Evolutionary conservation across 2,329 filamentous ascomycete species (phyloP).

Genomic region (Calcarisporium arbuscula): DNA sequence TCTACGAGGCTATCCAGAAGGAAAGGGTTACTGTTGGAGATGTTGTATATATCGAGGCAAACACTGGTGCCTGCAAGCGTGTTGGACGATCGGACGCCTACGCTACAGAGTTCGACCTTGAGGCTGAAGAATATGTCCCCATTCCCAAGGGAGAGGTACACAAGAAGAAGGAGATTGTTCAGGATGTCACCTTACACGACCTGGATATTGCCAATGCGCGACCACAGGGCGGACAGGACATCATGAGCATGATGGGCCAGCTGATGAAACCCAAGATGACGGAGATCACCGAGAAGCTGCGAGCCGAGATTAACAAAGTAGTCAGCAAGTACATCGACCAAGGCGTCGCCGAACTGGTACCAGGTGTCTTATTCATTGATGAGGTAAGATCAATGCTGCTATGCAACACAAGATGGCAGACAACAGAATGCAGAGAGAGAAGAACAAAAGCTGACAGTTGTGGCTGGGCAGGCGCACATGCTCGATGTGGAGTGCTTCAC

Average conservation of each 20-base stretch:
- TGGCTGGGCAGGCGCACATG: slow-evolving; percentile 79
- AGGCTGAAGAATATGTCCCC: slow-evolving; percentile 97
- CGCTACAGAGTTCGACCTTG: slow-evolving; percentile 95
- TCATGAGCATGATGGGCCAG: slow-evolving; percentile 99
- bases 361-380: slow-evolving; percentile 96
- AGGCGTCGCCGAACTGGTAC: slow-evolving; percentile 95
- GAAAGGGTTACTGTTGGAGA: slow-evolving; percentile 94
- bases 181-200: slow-evolving; percentile 96
- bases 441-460: too few relatives aligned
- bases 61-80: slow-evolving; percentile 95
- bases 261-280: slow-evolving; percentile 99
- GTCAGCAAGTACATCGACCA: slow-evolving; percentile 99
- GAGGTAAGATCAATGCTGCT: slow-evolving; percentile 56
- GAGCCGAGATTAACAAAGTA: slow-evolving; percentile 96
- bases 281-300: slow-evolving; percentile 96
- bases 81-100: slow-evolving; percentile 95
- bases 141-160: slow-evolving; percentile 98
- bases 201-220: slow-evolving; percentile 92
- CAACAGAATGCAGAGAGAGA: slow-evolving; percentile 11
- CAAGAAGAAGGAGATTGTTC: slow-evolving; percentile 99
- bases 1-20: slow-evolving; percentile 99
- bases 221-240: slow-evolving; percentile 95
- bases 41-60: slow-evolving; percentile 98
- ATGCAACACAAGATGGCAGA: neutral
- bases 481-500: slow-evolving; percentile 99